Evolutionary conservation across 345 rosid genomes (phyloP).

Genomic region (Lepidium africanum): DNA sequence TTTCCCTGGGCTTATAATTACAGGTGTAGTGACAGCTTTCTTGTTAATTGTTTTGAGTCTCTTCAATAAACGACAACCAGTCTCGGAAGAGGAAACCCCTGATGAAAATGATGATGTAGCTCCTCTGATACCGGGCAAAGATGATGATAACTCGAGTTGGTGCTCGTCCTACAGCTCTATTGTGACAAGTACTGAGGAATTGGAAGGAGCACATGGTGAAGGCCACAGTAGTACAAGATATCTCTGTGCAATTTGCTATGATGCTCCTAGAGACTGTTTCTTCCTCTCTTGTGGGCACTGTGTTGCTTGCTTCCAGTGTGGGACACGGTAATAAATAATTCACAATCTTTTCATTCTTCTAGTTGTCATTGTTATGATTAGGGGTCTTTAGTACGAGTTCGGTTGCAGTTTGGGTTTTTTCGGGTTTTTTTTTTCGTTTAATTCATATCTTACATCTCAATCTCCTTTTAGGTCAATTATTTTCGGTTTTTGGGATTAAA

Average conservation of each 20-base stretch:
- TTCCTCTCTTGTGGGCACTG: slow-evolving; percentile 99
- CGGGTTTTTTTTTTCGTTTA: too few relatives aligned
- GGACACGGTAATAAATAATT: slow-evolving; percentile 54
- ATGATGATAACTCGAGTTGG: slow-evolving; percentile 87
- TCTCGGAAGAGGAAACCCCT: slow-evolving; percentile 31
- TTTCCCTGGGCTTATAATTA: slow-evolving; percentile 6
- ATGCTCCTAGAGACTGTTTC: slow-evolving; percentile 97
- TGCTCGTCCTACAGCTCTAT: slow-evolving; percentile 87
- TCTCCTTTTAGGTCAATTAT: neutral
- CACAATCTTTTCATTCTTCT: neutral
- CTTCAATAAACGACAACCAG: slow-evolving; percentile 47
- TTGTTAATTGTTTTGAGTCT: slow-evolving; percentile 53
- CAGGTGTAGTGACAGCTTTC: slow-evolving; percentile 66
- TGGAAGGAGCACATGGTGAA: slow-evolving; percentile 63
- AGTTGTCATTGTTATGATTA: neutral
- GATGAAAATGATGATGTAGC: slow-evolving; percentile 42
- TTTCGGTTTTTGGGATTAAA: neutral
- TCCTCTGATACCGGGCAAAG: slow-evolving; percentile 71
- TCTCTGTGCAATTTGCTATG: slow-evolving; percentile 97
- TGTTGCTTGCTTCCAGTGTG: slow-evolving; percentile 84
- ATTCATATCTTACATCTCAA: too few relatives aligned
- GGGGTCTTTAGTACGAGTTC: neutral
- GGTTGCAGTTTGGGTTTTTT: neutral
- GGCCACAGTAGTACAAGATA: slow-evolving; percentile 60
- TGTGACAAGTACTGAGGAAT: slow-evolving; percentile 60